A percentile compares a stretch with the other conserved stretches of the same genome.
phyloP scores from a whole-genome alignment of 2,329 filamentous ascomycete genomes.

The Microdochium paspali region DNA sequence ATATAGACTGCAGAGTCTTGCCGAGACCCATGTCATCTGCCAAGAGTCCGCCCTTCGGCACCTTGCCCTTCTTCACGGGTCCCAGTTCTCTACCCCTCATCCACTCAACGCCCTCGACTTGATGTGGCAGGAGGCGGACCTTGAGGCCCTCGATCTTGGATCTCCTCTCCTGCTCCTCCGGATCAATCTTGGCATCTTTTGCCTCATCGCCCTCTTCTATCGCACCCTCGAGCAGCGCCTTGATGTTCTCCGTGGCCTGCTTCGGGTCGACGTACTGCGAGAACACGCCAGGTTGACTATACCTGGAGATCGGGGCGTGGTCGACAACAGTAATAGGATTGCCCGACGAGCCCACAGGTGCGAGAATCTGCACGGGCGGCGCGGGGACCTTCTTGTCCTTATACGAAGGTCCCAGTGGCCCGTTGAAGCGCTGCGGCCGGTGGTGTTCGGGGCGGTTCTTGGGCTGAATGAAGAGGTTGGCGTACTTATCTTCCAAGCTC shows the following conservation, averaged over 20 bases:
- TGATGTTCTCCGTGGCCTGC: constrained; percentile 68
- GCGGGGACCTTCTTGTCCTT: constrained; percentile 36
- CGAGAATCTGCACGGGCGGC: constrained; percentile 34
- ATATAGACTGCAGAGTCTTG: constrained; percentile 91
- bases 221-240: constrained; percentile 72
- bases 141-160: constrained; percentile 69
- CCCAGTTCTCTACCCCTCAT: constrained; percentile 91
- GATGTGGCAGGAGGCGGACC: constrained; percentile 84
- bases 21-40: constrained; percentile 97
- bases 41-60: constrained; percentile 88
- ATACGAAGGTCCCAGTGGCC: constrained; percentile 36
- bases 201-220: constrained; percentile 65
- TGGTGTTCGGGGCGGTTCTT: constrained; percentile 49
- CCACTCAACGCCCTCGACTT: constrained; percentile 89
- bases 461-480: constrained; percentile 42
- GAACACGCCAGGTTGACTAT: constrained; percentile 30
- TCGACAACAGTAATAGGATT: constrained; percentile 20
- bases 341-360: constrained; percentile 12
- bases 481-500: constrained; percentile 41
- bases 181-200: constrained; percentile 33
- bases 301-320: constrained; percentile 15
- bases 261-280: constrained; percentile 59
- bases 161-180: constrained; percentile 32
- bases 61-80: constrained; percentile 66
- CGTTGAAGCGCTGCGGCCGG: constrained; percentile 35